Base-by-base conservation (phyloP, 495 filamentous ascomycete genomes). In the Xylaria grammica region DNA sequence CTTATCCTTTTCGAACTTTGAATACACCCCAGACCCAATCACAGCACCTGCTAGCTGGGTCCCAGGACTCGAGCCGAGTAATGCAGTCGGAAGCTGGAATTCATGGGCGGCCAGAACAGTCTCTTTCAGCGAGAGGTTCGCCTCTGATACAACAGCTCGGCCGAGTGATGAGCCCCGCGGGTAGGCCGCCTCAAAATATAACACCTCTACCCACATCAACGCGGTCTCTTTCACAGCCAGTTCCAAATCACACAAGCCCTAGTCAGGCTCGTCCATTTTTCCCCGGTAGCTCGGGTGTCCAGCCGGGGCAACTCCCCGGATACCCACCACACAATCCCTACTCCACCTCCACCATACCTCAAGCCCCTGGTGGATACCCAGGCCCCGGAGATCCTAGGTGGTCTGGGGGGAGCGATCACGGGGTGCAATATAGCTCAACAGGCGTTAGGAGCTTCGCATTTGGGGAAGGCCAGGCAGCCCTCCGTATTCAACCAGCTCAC, bases 11-110 rank as follows among this genome's bases (percentile, higher is more conserved):
- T n/a, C 75, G 75, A 34, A 74, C 75, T 7, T 74, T 83, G 9
- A 82, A 82, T 66, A 69, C 80, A 5, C 79, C 79, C 22, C 85
- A 87, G 51, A 76, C 78, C 22, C 85, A 88, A 48, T 56, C 70
- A 13, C 62, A 74, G 27, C 72, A 69, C 48, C 69, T 75, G n/a
- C 71, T 68, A 17, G 49, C 63, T 77, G 81, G 65, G 75, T 81
- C 27, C 36, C 62, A 72, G 36, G 69, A 70, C 52, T 54, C 71
- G 66, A 61, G 69, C 63, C 57, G 60, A 62, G 27, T 56, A 32
- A 64, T 58, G 40, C 64, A 60, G 40, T 59, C 62, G 15, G 68
- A 68, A 20, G 48, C 67, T 55, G 62, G 51, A 11, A 44, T 57
- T 49, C 51, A 62, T 51, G 72, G 67, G 10, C 68, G 62, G 19